Base-by-base conservation (phyloP, 352 stramenopile species). In the Globisporangium camurandrum region DNA sequence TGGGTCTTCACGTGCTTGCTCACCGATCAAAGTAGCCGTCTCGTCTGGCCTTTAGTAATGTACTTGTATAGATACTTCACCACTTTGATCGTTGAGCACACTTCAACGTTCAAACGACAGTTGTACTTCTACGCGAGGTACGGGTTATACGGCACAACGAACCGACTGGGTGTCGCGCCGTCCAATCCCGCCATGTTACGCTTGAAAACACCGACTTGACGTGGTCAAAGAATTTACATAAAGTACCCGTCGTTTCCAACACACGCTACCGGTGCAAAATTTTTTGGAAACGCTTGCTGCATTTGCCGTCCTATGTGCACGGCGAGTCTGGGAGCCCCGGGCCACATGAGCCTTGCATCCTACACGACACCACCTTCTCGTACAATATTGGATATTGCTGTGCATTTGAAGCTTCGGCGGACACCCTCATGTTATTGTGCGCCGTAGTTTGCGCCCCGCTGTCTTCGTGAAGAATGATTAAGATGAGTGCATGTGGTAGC, bases 401-500 rank as follows among this genome's bases (percentile, higher is more conserved):
- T 34, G 30, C 7, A 34, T 34, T 11, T 34, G 30, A 11, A 12
- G 12, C 30, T 16, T 38, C 33, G 1, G 33, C 33, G 3, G 33
- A 38, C 12, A 38, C 33, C 33, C 16, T 19, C 33, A 19, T 38
- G 33, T 38, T 38, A 16, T 5, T 4, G 2, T 12, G 10, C 10
- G 6, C 33, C 3, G 33, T 5, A 6, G 33, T 12, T 38, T 16
- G 33, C 4, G 56, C 52, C 24, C 62, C 71, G 36, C 49, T 27
- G 11, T 67, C 60, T 4, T 64, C 59, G 7, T 61, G 33, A 16
- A 87, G 48, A 38, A 79, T 78, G 9, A 72, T 11, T 2, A 82
- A 24, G 11, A 78, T 68, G 44, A 84, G 75, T 0, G 58, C 61
- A 28, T 87, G 71, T 12, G 65, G 61, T 16, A 76, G 49, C 0